These are phyloP conservation scores for Bothriochloa decipiens DNA, from an alignment of 176 grass and related monocot genomes.

Conservation along the genomic window DNA sequence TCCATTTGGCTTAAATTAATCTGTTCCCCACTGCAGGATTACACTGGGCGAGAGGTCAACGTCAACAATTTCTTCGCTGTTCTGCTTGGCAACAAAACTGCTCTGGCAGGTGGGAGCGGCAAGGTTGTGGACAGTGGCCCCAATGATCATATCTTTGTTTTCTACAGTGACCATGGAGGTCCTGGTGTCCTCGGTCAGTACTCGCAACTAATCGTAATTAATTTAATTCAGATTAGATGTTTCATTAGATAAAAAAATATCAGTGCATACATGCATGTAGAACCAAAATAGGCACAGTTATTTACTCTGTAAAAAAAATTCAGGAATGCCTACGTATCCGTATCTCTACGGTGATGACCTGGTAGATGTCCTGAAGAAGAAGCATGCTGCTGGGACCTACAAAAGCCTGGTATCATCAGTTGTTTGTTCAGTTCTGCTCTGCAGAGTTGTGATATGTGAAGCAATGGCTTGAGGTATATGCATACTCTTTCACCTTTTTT, in stretches of 20 bases:
- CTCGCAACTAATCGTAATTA: slow-evolving; percentile 27
- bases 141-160: slow-evolving; percentile 96
- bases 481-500: slow-evolving; percentile 21
- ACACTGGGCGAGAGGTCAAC: slow-evolving; percentile 78
- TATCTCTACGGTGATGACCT: slow-evolving; percentile 94
- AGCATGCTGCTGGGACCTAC: slow-evolving; percentile 87
- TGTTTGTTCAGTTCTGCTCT: slow-evolving; percentile 33
- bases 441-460: slow-evolving; percentile 30
- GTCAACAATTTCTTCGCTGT: slow-evolving; percentile 90
- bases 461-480: slow-evolving; percentile 33
- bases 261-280: background rate
- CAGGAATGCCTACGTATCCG: slow-evolving; percentile 97
- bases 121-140: slow-evolving; percentile 93
- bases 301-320: slow-evolving; percentile 32
- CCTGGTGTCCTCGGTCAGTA: slow-evolving; percentile 91
- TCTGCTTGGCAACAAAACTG: slow-evolving; percentile 84
- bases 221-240: slow-evolving; percentile 23
- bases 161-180: slow-evolving; percentile 92
- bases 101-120: slow-evolving; percentile 82
- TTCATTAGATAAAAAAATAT: background rate
- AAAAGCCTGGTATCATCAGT: slow-evolving; percentile 85
- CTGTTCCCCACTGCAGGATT: slow-evolving; percentile 62
- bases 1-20: slow-evolving; percentile 14
- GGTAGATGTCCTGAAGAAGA: slow-evolving; percentile 75
- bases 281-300: slow-evolving; percentile 23